Evolutionary conservation across 2,329 filamentous ascomycete genomes (phyloP).

Genomic region (Ophiostoma tasmaniense): DNA sequence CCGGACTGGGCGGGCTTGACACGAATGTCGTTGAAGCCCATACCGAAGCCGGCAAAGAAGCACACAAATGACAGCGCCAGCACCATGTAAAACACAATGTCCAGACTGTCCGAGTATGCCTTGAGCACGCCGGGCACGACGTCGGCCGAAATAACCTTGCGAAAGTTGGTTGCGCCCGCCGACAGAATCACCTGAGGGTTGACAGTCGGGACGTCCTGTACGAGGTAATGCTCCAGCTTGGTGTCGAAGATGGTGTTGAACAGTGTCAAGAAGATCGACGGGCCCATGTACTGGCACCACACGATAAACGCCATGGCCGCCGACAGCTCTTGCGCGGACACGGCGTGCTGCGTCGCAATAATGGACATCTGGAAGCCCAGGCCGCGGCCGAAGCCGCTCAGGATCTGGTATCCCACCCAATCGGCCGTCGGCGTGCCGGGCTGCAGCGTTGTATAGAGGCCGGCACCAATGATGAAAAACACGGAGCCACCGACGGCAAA

Average conservation of each 20-base stretch:
- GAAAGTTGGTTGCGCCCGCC: constrained; percentile 26
- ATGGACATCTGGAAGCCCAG: constrained; percentile 25
- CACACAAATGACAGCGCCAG: constrained; percentile 29
- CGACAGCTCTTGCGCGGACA: constrained; percentile 22
- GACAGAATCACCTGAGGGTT: constrained; percentile 13
- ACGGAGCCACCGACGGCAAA: constrained; percentile 27
- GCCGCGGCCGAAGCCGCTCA: constrained; percentile 25
- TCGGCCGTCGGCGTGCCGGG: constrained; percentile 23
- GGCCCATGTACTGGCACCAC: constrained; percentile 45
- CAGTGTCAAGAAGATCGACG: constrained; percentile 41
- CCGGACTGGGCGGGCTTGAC: not conserved
- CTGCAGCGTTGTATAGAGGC: constrained; percentile 29
- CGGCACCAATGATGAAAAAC: constrained; percentile 28
- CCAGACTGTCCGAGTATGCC: constrained; percentile 32
- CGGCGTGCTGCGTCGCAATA: constrained; percentile 25
- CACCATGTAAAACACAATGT: constrained; percentile 33
- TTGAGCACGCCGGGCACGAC: constrained; percentile 29
- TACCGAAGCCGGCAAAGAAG: constrained; percentile 33
- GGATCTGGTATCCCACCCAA: constrained; percentile 30
- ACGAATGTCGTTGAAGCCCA: constrained; percentile 40
- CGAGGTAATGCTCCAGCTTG: constrained; percentile 22
- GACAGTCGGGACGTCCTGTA: constrained; percentile 8
- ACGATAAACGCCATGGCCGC: constrained; percentile 31
- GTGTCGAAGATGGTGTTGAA: constrained; percentile 47
- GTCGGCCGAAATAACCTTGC: constrained; percentile 25